Evolutionary conservation across 2,329 filamentous ascomycete genomes (phyloP).

Genomic region (Aspergillus unguis): DNA sequence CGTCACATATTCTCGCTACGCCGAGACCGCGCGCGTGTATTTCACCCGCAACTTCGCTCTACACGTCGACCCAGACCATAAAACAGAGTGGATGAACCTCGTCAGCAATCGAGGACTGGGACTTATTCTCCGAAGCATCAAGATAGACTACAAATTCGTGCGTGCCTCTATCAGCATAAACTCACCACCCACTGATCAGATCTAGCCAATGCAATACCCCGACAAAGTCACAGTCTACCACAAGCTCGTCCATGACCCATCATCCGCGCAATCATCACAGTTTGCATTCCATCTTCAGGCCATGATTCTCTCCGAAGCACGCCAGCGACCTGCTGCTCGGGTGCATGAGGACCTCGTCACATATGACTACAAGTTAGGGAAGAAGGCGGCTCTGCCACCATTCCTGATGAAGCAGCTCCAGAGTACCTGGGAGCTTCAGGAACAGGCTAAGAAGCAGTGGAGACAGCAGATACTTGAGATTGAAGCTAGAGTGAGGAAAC

Average conservation of each 20-base stretch:
- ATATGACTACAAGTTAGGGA: conserved; percentile 66
- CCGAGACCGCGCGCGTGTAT: conserved; percentile 75
- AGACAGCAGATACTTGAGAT: conserved; percentile 55
- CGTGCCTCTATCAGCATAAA: conserved; percentile 30
- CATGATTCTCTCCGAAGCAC: conserved; percentile 69
- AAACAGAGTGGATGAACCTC: conserved; percentile 64
- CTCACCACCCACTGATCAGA: conserved; percentile 5
- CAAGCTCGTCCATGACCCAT: conserved; percentile 61
- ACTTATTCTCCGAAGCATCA: conserved; percentile 75
- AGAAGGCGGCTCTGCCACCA: conserved; percentile 54
- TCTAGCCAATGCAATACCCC: conserved; percentile 77
- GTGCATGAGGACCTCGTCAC: conserved; percentile 75
- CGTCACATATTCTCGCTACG: conserved; percentile 76
- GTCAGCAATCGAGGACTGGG: conserved; percentile 65
- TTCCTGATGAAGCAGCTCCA: conserved; percentile 63
- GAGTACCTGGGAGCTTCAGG: conserved; percentile 60
- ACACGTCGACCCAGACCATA: conserved; percentile 59
- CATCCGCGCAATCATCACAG: conserved; percentile 25
- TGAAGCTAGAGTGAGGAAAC: conserved; percentile 53
- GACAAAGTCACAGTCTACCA: conserved; percentile 82
- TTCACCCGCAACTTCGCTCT: conserved; percentile 70
- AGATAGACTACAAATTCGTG: conserved; percentile 84
- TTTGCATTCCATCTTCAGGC: conserved; percentile 50
- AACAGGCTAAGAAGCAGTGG: conserved; percentile 55
- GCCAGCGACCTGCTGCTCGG: conserved; percentile 68